Evolutionary conservation across 257 asterid genomes (phyloP).

Genomic region (Primulina eburnea): DNA sequence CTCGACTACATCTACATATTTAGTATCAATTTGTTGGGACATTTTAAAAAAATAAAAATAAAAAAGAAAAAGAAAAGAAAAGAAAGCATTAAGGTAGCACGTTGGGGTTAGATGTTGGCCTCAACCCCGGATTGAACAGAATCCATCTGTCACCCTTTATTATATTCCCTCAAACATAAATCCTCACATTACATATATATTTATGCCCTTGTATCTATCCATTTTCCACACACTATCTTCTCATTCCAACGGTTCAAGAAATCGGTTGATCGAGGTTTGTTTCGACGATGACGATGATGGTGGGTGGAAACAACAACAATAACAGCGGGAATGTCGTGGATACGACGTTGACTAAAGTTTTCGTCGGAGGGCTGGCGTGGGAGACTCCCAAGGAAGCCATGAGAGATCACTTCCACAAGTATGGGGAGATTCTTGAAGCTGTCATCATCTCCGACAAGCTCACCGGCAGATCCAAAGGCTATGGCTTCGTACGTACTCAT

Average conservation of each 20-base stretch:
- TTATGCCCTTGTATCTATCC: slow-evolving; percentile 8
- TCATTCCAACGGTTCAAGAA: background rate
- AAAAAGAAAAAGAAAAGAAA: background rate
- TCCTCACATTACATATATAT: slow-evolving; percentile 11
- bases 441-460: slow-evolving; percentile 89
- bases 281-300: slow-evolving; percentile 13
- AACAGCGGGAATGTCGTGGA: slow-evolving; percentile 37
- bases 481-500: slow-evolving; percentile 70
- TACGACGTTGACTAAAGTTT: slow-evolving; percentile 76
- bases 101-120: slow-evolving; percentile 48
- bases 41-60: background rate
- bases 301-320: slow-evolving; percentile 27
- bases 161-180: slow-evolving; percentile 26
- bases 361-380: slow-evolving; percentile 97
- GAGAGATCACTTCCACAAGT: slow-evolving; percentile 70
- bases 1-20: no score
- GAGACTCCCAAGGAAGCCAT: slow-evolving; percentile 83
- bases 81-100: slow-evolving; percentile 37
- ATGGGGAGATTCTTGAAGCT: slow-evolving; percentile 87
- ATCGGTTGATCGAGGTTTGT: slow-evolving; percentile 5
- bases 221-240: slow-evolving; percentile 14
- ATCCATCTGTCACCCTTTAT: slow-evolving; percentile 64
- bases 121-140: slow-evolving; percentile 32
- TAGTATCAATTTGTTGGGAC: no score
- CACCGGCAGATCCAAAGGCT: slow-evolving; percentile 98